These are phyloP conservation scores for Chaetomiaceae sp. DNA, from an alignment of 2,329 filamentous ascomycete genomes.

Conservation along the genomic window DNA sequence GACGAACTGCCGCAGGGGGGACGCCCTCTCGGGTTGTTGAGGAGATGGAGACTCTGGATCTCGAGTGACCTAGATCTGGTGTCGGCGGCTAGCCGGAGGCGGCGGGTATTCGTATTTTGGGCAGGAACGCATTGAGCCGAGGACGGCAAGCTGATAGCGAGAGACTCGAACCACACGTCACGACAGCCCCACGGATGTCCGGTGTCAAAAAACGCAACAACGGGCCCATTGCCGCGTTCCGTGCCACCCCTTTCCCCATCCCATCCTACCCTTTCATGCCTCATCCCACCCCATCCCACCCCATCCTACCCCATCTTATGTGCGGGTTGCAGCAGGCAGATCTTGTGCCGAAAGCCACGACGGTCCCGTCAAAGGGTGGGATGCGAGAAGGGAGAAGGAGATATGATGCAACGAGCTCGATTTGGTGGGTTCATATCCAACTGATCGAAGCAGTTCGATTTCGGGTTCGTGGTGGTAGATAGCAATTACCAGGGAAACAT, in stretches of 20 bases:
- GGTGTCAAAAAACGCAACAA: not conserved
- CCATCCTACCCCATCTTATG: not conserved
- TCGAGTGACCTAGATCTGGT: not conserved
- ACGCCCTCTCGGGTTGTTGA: not conserved
- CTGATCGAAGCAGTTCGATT: too few relatives aligned
- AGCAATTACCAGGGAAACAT: too few relatives aligned
- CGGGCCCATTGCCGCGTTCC: not conserved
- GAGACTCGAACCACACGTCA: not conserved
- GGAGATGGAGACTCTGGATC: too few relatives aligned
- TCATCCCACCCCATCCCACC: too few relatives aligned
- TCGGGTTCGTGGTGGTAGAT: too few relatives aligned
- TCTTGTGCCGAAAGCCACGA: not conserved
- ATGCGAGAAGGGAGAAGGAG: not conserved
- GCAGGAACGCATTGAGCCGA: too few relatives aligned
- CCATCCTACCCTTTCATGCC: too few relatives aligned
- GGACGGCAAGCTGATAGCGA: not conserved
- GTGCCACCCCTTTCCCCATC: not conserved
- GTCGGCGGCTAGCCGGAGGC: not conserved
- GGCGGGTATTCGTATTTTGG: too few relatives aligned
- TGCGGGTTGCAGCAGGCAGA: not conserved
- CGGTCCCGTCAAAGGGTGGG: not conserved
- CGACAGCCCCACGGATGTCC: conserved; percentile 18
- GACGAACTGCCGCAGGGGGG: not conserved
- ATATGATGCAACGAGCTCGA: too few relatives aligned
- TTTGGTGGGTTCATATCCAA: too few relatives aligned